Base-by-base conservation (phyloP, 106 monocot genomes). In the Hemerocallis citrina region DNA sequence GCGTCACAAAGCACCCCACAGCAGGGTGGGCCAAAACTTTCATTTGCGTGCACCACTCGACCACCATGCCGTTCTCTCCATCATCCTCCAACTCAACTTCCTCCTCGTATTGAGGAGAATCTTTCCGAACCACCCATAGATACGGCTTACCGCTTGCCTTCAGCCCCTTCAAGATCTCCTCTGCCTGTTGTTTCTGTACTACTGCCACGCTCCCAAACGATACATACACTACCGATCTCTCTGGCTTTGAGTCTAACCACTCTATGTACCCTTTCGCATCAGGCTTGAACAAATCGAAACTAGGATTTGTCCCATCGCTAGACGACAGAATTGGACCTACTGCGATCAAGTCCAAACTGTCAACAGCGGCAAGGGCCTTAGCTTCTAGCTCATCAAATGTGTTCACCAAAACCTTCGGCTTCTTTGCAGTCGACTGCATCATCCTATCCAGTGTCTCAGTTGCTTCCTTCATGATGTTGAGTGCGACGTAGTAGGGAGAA, bases 1-100 rank as follows among this genome's bases (percentile, higher is more conserved):
- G 87, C 13, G 84, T 80, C 49, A 89, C 50, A 50, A 89, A 89
- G 63, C 85, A 82, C 0, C 73, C 82, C 15, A 79, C 70, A 6
- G 85, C 54, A 0, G 31, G 39, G 52, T 78, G 77, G 2, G 30
- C 27, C 25, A 72, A 55, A 15, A 78, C 75, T 37, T 34, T 20
- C 32, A 46, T 10, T 57, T 76, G 76, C 30, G 46, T 6, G 64
- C 67, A 62, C 71, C 75, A 81, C 52, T 57, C 63, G 30, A 76
- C 62, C 46, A 76, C 61, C 61, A 76, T 76, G 43, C 74, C 74
- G 15, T 28, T 22, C 21, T 42, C 66, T 4, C 24, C 43, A 1
- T 37, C 34, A 3, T 16, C 59, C 39, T n/a, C 59, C 42, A 39
- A 22, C 27, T 24, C 60, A 7, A 19, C 29, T 25, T 12, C 61